phyloP scores from a whole-genome alignment of 257 asterid species.

The Gentiana macrophylla region DNA sequence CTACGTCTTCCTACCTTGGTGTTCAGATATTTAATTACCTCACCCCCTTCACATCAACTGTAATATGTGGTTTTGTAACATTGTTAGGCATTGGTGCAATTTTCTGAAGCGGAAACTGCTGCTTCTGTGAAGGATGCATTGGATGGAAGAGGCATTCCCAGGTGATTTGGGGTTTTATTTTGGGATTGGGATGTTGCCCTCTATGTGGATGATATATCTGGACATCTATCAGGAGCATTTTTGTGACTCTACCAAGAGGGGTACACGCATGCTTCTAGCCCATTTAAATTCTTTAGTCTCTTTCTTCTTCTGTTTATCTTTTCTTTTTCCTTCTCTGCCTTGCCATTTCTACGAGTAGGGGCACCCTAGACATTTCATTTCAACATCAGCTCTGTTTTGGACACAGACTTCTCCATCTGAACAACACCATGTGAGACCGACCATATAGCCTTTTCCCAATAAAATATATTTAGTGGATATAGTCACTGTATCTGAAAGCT shows the following conservation, averaged over 20 bases:
- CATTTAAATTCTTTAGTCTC: conserved; percentile 21
- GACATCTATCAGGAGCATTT: conserved; percentile 48
- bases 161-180: conserved; percentile 70
- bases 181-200: conserved; percentile 42
- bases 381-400: too few species aligned
- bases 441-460: background rate
- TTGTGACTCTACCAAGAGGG: conserved; percentile 36
- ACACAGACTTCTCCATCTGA: too few species aligned
- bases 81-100: conserved; percentile 78
- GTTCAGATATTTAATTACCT: too few species aligned
- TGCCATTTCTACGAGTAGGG: too few species aligned
- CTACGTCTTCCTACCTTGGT: background rate
- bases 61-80: conserved; percentile 2
- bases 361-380: too few species aligned
- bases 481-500: too few species aligned
- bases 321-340: too few species aligned
- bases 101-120: conserved; percentile 81
- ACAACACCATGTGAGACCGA: background rate
- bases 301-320: background rate
- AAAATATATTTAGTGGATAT: too few species aligned
- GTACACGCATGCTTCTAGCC: conserved; percentile 59
- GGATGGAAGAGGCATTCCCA: conserved; percentile 95
- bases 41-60: background rate
- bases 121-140: conserved; percentile 82
- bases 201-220: conserved; percentile 38